Evolutionary conservation across 2,329 filamentous ascomycete genomes (phyloP).

Genomic region (Neofusicoccum ribis): DNA sequence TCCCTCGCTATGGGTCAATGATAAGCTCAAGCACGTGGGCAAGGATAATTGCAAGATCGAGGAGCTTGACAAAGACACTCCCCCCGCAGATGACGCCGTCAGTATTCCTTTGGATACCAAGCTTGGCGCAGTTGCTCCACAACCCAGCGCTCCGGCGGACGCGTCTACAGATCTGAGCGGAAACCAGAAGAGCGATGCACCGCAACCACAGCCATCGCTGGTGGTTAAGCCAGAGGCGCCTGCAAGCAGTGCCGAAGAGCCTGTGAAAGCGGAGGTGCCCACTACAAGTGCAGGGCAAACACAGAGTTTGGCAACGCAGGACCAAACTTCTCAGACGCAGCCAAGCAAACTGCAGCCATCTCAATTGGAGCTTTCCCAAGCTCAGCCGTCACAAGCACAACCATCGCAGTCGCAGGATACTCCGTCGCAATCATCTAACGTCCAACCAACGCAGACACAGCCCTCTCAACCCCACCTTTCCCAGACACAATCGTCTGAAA

Average conservation of each 20-base stretch:
- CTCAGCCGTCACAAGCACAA: neutral
- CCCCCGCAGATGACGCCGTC: neutral
- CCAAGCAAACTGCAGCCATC: constrained; percentile 21
- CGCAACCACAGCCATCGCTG: neutral
- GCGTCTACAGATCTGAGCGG: neutral
- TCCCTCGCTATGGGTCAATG: constrained; percentile 77
- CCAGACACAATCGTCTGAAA: constrained; percentile 2
- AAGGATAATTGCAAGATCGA: constrained; percentile 38
- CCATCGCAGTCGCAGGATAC: constrained; percentile 19
- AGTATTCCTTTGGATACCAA: neutral
- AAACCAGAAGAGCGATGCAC: neutral
- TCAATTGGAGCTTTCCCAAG: neutral
- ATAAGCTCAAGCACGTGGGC: constrained; percentile 69
- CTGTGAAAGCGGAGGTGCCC: neutral
- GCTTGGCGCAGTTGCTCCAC: neutral
- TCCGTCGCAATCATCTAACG: neutral
- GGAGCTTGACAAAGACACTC: constrained; percentile 32
- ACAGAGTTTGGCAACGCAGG: neutral
- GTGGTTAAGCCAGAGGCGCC: neutral
- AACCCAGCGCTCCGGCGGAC: neutral
- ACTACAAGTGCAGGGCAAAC: neutral
- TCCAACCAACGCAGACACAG: neutral
- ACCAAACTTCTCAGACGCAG: neutral
- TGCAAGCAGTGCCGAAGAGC: neutral
- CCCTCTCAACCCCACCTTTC: neutral